Evolutionary conservation across 2,329 filamentous ascomycete species (phyloP).

Genomic region (Remersonia thermophila): DNA sequence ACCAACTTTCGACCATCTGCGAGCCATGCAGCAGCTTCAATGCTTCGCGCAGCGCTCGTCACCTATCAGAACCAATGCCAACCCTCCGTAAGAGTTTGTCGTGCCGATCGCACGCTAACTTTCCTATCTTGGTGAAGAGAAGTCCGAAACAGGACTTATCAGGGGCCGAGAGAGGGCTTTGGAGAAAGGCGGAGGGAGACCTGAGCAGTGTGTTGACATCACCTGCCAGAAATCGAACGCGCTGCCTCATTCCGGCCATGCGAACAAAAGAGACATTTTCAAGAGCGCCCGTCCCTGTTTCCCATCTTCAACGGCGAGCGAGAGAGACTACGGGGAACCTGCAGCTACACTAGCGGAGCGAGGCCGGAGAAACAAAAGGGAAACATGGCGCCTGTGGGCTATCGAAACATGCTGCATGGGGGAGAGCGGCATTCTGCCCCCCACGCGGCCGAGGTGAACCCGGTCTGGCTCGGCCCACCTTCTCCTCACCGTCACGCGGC

Average conservation of each 20-base stretch:
- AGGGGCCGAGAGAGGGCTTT: no score
- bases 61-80: conserved; percentile 6
- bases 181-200: neutral
- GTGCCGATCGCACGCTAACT: neutral
- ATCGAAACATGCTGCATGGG: no score
- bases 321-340: no score
- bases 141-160: neutral
- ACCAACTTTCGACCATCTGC: conserved; percentile 4
- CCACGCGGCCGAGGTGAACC: conserved; percentile 3
- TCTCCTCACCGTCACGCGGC: conserved; percentile 1
- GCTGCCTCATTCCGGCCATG: no score
- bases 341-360: no score
- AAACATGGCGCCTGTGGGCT: no score
- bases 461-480: neutral
- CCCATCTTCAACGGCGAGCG: no score
- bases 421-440: neutral
- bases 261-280: no score
- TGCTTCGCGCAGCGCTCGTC: conserved; percentile 1
- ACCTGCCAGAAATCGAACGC: no score
- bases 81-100: conserved; percentile 4
- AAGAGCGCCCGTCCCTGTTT: no score
- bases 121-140: neutral
- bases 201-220: no score
- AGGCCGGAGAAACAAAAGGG: no score
- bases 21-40: conserved; percentile 8